Percentiles rank a stretch among this genome's conserved stretches.
Evolutionary conservation across 306 rosid species (phyloP).

Genomic region (Fagus sylvatica): DNA sequence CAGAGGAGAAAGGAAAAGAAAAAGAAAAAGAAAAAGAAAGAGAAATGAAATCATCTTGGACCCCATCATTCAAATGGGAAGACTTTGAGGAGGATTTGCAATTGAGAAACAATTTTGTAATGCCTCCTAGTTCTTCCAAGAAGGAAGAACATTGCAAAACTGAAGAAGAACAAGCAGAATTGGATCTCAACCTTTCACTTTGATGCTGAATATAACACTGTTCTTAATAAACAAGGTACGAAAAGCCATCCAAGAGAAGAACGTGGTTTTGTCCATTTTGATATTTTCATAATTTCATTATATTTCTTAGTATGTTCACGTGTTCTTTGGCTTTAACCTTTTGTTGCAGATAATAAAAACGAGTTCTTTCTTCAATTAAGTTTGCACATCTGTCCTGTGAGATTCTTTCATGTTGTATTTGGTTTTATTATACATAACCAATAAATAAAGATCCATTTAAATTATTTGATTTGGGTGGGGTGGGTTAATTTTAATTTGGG

Average conservation of each 20-base stretch:
- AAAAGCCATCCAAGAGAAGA: background rate
- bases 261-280: background rate
- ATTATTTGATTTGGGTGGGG: too few species aligned
- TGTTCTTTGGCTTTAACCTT: background rate
- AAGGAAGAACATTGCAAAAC: background rate
- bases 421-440: too few species aligned
- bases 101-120: background rate
- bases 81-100: conserved; percentile 7
- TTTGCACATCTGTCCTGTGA: too few species aligned
- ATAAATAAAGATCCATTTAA: too few species aligned
- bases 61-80: background rate
- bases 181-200: background rate
- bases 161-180: background rate
- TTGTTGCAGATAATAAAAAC: background rate
- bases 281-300: background rate
- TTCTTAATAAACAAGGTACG: background rate
- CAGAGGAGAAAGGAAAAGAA: background rate
- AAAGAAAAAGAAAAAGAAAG: background rate
- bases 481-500: too few species aligned
- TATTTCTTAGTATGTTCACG: background rate
- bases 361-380: too few species aligned
- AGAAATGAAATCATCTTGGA: background rate
- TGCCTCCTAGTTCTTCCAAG: background rate
- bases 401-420: too few species aligned
- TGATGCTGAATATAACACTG: background rate